These are phyloP conservation scores for Aurinia saxatilis DNA, from an alignment of 345 rosid genomes.

Conservation along the genomic window DNA sequence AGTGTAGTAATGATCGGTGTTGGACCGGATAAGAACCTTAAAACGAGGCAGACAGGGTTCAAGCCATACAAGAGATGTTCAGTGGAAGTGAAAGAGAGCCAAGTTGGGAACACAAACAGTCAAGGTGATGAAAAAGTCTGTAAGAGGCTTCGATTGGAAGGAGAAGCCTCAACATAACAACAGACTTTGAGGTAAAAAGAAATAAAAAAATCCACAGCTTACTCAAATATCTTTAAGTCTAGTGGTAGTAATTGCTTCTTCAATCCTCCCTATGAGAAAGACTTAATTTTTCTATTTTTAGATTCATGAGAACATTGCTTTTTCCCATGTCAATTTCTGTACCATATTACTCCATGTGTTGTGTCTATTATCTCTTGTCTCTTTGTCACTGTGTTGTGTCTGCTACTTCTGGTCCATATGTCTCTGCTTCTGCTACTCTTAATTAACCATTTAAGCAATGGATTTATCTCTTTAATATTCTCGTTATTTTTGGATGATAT, in stretches of 20 bases:
- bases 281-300: background rate
- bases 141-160: constrained; percentile 85
- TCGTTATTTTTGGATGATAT: background rate
- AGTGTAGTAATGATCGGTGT: constrained; percentile 49
- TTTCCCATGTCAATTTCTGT: constrained; percentile 10
- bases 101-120: constrained; percentile 29
- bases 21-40: constrained; percentile 42
- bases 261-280: background rate
- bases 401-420: constrained; percentile 22
- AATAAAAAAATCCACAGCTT: background rate
- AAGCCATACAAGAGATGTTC: constrained; percentile 96
- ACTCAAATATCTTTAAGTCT: constrained; percentile 5
- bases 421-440: constrained; percentile 20
- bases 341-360: constrained; percentile 5
- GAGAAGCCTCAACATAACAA: constrained; percentile 42
- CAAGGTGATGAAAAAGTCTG: constrained; percentile 69
- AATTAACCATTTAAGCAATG: constrained; percentile 17
- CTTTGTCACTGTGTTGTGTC: constrained; percentile 15
- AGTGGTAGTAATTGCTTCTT: constrained; percentile 14
- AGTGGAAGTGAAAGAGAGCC: constrained; percentile 65
- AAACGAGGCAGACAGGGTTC: constrained; percentile 70
- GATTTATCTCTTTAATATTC: constrained; percentile 8
- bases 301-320: constrained; percentile 23
- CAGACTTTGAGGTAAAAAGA: constrained; percentile 24
- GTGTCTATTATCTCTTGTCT: constrained; percentile 2